Evolutionary conservation across 2,329 filamentous ascomycete genomes (phyloP).

Genomic region (Aureobasidium sp.): DNA sequence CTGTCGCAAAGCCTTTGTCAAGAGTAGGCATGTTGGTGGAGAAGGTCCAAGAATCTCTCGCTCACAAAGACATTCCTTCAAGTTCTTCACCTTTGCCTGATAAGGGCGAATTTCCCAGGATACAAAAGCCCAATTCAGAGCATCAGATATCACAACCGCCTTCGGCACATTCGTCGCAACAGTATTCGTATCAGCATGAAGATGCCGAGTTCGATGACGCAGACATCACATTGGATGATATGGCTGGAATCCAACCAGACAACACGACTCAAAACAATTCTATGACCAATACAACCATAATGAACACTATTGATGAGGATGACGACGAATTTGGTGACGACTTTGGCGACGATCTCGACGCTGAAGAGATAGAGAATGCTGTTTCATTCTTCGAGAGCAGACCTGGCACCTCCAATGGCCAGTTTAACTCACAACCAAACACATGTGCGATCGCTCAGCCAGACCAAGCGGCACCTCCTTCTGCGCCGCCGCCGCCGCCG

Average conservation of each 20-base stretch:
- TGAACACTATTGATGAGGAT: conserved; percentile 20
- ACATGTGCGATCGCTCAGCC: neutral
- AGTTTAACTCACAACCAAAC: neutral
- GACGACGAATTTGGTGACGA: conserved; percentile 42
- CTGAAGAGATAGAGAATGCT: conserved; percentile 50
- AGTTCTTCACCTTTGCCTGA: conserved; percentile 44
- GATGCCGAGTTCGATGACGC: conserved; percentile 10
- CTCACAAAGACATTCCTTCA: conserved; percentile 34
- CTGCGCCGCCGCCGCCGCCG: neutral
- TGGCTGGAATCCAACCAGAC: neutral
- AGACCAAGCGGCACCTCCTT: neutral
- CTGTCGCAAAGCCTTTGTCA: conserved; percentile 21
- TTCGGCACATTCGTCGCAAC: conserved; percentile 7
- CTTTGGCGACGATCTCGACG: conserved; percentile 42
- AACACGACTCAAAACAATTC: neutral
- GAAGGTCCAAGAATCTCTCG: conserved; percentile 40
- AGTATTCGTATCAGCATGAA: conserved; percentile 12
- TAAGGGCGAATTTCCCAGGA: conserved; percentile 17
- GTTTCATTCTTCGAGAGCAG: conserved; percentile 17
- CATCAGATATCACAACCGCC: neutral
- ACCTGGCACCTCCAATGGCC: conserved; percentile 1
- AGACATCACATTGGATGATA: conserved; percentile 8
- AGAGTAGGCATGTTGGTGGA: conserved; percentile 33
- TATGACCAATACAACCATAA: neutral
- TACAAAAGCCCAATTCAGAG: neutral